Evolutionary conservation across 1,139 yeast genomes (phyloP).

Genomic region (Candida sp.): DNA sequence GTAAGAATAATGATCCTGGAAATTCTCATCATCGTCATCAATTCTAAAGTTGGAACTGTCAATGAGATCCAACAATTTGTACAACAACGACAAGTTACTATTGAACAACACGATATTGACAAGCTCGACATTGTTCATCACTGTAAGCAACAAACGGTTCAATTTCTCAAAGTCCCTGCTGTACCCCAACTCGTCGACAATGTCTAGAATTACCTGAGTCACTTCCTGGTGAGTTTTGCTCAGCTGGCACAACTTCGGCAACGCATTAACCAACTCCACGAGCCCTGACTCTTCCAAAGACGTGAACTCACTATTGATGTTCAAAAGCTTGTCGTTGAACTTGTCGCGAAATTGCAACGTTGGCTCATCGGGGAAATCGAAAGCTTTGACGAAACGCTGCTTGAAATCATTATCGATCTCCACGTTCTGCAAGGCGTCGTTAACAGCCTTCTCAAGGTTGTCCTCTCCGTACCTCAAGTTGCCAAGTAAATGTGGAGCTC

Average conservation of each 20-base stretch:
- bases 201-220: slow-evolving; percentile 30
- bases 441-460: slow-evolving; percentile 18
- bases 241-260: slow-evolving; percentile 37
- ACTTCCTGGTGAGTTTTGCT: slow-evolving; percentile 44
- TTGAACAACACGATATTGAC: slow-evolving; percentile 47
- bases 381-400: slow-evolving; percentile 54
- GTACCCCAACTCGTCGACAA: slow-evolving; percentile 42
- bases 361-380: slow-evolving; percentile 15
- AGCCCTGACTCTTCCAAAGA: slow-evolving; percentile 56
- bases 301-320: slow-evolving; percentile 57
- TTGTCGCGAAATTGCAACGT: slow-evolving; percentile 20
- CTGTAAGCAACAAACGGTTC: slow-evolving; percentile 51
- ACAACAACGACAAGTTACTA: slow-evolving; percentile 23
- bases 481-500: slow-evolving; percentile 28
- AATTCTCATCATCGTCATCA: slow-evolving; percentile 53
- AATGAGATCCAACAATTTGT: slow-evolving; percentile 34
- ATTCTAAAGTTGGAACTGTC: slow-evolving; percentile 37
- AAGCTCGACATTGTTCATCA: slow-evolving; percentile 43
- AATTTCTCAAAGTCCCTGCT: slow-evolving; percentile 47
- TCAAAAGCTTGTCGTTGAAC: slow-evolving; percentile 40
- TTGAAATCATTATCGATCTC: slow-evolving; percentile 46
- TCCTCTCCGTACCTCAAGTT: slow-evolving; percentile 21
- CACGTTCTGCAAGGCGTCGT: slow-evolving; percentile 18
- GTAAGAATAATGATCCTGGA: slow-evolving; percentile 72
- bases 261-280: slow-evolving; percentile 35